Base-by-base conservation (phyloP, 140 eudicot genomes). In the Senecio squalidus region DNA sequence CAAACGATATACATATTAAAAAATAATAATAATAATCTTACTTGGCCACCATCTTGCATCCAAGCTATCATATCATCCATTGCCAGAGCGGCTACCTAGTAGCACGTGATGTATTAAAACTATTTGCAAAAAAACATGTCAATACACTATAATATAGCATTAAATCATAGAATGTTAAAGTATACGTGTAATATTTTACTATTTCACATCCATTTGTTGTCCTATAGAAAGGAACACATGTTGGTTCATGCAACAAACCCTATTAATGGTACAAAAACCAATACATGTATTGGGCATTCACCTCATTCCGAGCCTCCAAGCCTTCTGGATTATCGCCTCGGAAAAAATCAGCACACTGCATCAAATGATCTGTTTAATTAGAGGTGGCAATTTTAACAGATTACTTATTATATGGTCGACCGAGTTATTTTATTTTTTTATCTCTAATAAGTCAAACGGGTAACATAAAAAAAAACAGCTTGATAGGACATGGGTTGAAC, bases 1-100 rank as follows among this genome's bases (percentile, higher is more conserved):
- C 22, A 33, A 65, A 27, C 7, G 20, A 31, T 15, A 51, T 25
- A 28, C n/a, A n/a, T n/a, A n/a, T n/a, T n/a, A n/a, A n/a, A n/a
- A 36, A 17, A n/a, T 15, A 17, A 28, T 4, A 63, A 49, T 13
- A 29, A 50, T 48, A 80, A n/a, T n/a, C 93, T 64, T 77, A 87
- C 98, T 74, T 92, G 98, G 46, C 98, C 98, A 67, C 96, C 98
- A 76, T 92, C 98, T 61, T 92, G 96, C 96, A 92, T 87, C 98
- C 98, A 92, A 26, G 96, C 80, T 58, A 78, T 87, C 98, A 92
- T 92, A 65, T 92, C 98, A 39, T 92, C 98, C 98, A 92, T 84
- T 63, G 98, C 98, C 68, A 92, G 62, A 66, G 98, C 98, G 55
- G 98, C 98, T 75, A 92, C 98, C 98, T 92, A 92, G 82, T 81